Base-by-base conservation (phyloP, 2,329 filamentous ascomycete genomes). In the Neophaeococcomyces mojaviensis region DNA sequence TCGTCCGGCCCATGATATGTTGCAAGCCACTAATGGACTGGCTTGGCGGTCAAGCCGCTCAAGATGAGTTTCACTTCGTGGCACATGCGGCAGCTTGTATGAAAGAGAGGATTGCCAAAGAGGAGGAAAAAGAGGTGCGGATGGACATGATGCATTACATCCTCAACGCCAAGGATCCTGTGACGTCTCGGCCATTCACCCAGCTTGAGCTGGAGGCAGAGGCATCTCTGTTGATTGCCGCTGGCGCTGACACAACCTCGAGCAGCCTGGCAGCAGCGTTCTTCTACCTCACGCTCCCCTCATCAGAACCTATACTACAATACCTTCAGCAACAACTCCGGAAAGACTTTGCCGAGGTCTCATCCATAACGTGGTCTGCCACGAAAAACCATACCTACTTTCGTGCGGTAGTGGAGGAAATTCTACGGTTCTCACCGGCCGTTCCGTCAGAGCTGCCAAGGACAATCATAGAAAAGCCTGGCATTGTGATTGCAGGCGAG, bases 111-210 rank as follows among this genome's bases (percentile, higher is more conserved):
- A 15, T 15, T 34, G 12, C 26, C 13, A 16, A 18, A n/a, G 30
- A 22, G n/a, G 26, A 22, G 10, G 30, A 44, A 19, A 33, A 15
- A 7, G 32, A 22, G n/a, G n/a, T n/a, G n/a, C n/a, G n/a, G n/a
- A n/a, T n/a, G n/a, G n/a, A n/a, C n/a, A n/a, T n/a, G n/a, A n/a
- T n/a, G n/a, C n/a, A n/a, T n/a, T n/a, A n/a, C n/a, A n/a, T n/a
- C 16, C n/a, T 6, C 26, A 8, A 18, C 24, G 84, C 81, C 41
- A 78, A 79, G 48, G 64, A 67, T 28, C 36, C 34, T 18, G 35
- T 28, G 6, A 46, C 39, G n/a, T n/a, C n/a, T n/a, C n/a, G n/a
- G n/a, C n/a, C n/a, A n/a, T n/a, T n/a, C n/a, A n/a, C n/a, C n/a
- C n/a, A n/a, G n/a, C n/a, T n/a, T n/a, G n/a, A n/a, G n/a, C n/a